Base-by-base conservation (phyloP, 257 asterid genomes). In the Lycium ferocissimum region DNA sequence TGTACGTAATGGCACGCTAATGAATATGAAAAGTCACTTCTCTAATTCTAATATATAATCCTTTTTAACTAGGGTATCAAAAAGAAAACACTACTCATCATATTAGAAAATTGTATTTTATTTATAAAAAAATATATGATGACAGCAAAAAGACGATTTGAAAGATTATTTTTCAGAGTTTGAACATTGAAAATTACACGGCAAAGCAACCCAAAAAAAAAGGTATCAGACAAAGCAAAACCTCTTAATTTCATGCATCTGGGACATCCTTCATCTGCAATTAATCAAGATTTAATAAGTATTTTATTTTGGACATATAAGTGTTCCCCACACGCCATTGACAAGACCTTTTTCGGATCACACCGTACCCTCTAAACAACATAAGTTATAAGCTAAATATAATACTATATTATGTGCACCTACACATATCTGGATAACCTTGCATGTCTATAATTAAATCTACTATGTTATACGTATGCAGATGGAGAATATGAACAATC, bases 131-230 rank as follows among this genome's bases (percentile, higher is more conserved):
- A 75, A 75, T 49, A 73, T 20, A 45, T 40, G n/a, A 75, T 47
- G 81, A 22, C 61, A 75, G 7, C 20, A 75, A n/a, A 73, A 51
- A 75, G 8, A 75, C 14, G 1, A 13, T 22, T 75, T 49, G 13
- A 49, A 6, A 20, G 6, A 1, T 6, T 13, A 6, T 49, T 62
- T 51, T 15, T 20, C 13, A 81, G 83, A 72, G 86, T 83, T 54
- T 12, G n/a, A 65, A 81, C 82, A 85, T 80, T 45, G 89, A 85
- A 73, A 88, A 82, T 85, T 38, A 89, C 92, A 83, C 89, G 61
- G 89, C 85, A 54, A 85, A 89, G 69, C 71, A 84, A 54, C 82
- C 53, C 5, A 5, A 56, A 38, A 5, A 35, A 3, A 35, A 12
- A 71, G 54, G 56, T 15, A 38, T 11, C 43, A 26, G 20, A 38